These are phyloP conservation scores for Paracoccidioides brasiliensis DNA, from an alignment of 2,329 filamentous ascomycete genomes.

Conservation along the genomic window DNA sequence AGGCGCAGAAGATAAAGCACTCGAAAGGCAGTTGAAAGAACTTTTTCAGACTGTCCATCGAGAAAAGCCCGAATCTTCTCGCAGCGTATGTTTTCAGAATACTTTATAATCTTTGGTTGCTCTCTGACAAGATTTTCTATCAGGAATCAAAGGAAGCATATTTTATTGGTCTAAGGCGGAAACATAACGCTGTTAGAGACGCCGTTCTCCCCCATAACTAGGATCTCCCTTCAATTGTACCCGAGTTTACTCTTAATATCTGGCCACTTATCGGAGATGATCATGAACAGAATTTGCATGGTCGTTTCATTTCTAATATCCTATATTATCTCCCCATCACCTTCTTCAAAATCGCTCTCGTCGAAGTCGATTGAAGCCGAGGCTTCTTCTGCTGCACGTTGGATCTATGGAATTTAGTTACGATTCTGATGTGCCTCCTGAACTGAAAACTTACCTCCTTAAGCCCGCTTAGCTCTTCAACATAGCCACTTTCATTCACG, in stretches of 20 bases:
- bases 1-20: constrained; percentile 65
- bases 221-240: not conserved
- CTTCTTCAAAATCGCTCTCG: constrained; percentile 14
- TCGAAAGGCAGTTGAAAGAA: constrained; percentile 61
- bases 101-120: constrained; percentile 1
- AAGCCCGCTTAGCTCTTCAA: constrained; percentile 50
- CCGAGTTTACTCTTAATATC: not conserved
- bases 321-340: constrained; percentile 2
- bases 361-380: constrained; percentile 34
- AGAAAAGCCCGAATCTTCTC: constrained; percentile 84
- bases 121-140: constrained; percentile 8
- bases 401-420: constrained; percentile 26
- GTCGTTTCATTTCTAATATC: not conserved
- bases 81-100: constrained; percentile 49
- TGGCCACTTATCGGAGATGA: not conserved
- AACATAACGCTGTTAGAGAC: constrained; percentile 36
- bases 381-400: constrained; percentile 33
- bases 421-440: constrained; percentile 1
- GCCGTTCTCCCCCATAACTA: constrained; percentile 29
- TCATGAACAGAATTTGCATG: not conserved
- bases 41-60: constrained; percentile 70
- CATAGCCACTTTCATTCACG: constrained; percentile 48
- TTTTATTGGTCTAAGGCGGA: constrained; percentile 67
- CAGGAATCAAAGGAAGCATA: constrained; percentile 77
- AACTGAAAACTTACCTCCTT: constrained; percentile 37